Conservation (phyloP, 2,329 filamentous ascomycete species). For the Raffaelea albimanens region DNA sequence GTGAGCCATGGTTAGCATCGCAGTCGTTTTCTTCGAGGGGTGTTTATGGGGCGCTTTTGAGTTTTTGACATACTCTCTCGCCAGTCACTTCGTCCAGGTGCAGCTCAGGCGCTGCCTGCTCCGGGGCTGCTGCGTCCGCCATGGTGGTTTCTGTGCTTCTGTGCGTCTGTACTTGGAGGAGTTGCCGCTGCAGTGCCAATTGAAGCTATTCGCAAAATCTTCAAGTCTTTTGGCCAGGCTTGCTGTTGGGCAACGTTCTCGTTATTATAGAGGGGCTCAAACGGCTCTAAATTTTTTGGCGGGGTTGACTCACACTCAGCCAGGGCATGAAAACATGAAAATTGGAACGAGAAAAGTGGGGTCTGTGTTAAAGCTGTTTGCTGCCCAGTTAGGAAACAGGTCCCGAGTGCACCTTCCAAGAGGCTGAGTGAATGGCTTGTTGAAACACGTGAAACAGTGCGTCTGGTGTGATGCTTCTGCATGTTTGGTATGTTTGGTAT, state of each 20-base stretch:
- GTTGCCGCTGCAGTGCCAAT: too few relatives aligned
- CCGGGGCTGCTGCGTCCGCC: conserved; percentile 10
- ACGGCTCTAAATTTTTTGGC: conserved; percentile 1
- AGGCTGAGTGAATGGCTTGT: too few relatives aligned
- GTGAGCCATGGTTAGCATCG: neutral
- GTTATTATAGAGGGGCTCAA: conserved; percentile 3
- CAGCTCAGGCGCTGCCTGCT: conserved; percentile 38
- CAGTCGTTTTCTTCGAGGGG: too few relatives aligned
- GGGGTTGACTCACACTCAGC: conserved; percentile 1
- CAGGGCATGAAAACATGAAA: conserved; percentile 1
- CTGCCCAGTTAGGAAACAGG: too few relatives aligned
- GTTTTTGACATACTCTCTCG: conserved; percentile 36
- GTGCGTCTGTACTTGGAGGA: neutral
- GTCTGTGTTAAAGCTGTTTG: too few relatives aligned
- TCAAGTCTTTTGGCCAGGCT: too few relatives aligned
- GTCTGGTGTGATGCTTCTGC: too few relatives aligned
- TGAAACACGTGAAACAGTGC: too few relatives aligned
- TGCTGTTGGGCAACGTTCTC: neutral
- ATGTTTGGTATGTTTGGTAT: too few relatives aligned
- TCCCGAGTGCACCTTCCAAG: too few relatives aligned
- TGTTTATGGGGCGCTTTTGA: neutral
- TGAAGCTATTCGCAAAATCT: too few relatives aligned
- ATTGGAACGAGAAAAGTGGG: neutral
- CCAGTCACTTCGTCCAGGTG: conserved; percentile 89
- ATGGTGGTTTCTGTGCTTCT: conserved; percentile 8